These are phyloP conservation scores for Gracilaria gracilis DNA, from an alignment of 23 red algal genomes.

Conservation along the genomic window DNA sequence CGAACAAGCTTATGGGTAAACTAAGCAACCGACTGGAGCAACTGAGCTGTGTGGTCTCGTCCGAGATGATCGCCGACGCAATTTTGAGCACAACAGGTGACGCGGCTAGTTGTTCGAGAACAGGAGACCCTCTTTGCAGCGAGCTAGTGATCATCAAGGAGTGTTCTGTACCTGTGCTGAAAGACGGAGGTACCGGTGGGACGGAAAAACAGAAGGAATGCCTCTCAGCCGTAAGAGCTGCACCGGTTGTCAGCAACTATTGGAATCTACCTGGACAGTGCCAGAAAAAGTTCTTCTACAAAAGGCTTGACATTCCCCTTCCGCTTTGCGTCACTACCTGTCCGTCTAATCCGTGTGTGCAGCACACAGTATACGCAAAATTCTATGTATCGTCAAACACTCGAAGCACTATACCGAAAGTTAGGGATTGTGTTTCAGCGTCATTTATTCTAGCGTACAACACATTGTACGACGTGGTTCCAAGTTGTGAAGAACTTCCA, in stretches of 20 bases:
- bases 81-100: not conserved
- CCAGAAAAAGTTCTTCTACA: not conserved
- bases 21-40: not conserved
- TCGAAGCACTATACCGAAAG: not conserved
- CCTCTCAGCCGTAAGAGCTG: not conserved
- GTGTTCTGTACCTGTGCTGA: not conserved
- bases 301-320: not conserved
- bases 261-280: not conserved
- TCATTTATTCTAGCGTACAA: not conserved
- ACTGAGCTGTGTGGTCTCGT: not conserved
- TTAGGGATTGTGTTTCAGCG: not conserved
- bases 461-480: not conserved
- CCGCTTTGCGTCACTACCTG: not conserved
- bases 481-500: no score
- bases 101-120: not conserved
- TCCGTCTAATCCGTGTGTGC: not conserved
- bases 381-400: not conserved
- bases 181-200: not conserved
- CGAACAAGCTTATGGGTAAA: not conserved
- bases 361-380: not conserved
- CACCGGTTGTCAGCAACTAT: not conserved
- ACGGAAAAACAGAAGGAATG: not conserved
- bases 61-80: not conserved
- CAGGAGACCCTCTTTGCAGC: not conserved
- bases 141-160: not conserved